Conservation (phyloP, 2,329 filamentous ascomycete genomes). For the Myriangium duriaei region DNA sequence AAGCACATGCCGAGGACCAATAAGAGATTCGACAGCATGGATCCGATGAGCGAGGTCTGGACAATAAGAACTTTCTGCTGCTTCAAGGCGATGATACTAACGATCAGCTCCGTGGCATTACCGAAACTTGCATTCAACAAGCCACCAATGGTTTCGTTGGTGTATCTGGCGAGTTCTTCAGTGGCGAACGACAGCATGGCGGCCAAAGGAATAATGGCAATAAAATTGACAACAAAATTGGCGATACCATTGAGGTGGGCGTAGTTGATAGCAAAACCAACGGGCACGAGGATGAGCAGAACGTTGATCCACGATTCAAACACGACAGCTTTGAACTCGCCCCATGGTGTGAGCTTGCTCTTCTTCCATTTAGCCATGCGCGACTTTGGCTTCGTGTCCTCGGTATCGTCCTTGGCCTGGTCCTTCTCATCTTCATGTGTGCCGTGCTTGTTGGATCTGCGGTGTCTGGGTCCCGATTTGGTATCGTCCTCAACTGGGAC, state of each 20-base stretch:
- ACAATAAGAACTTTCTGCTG: slow-evolving; percentile 71
- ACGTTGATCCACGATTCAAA: slow-evolving; percentile 82
- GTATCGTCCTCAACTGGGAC: too few species aligned
- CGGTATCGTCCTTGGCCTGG: slow-evolving; percentile 2
- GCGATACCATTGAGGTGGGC: slow-evolving; percentile 45
- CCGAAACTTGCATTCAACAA: slow-evolving; percentile 85
- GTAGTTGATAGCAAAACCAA: slow-evolving; percentile 62
- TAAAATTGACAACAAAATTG: slow-evolving; percentile 81
- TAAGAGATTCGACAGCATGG: slow-evolving; percentile 80
- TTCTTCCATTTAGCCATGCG: slow-evolving; percentile 6
- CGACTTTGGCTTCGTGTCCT: background rate
- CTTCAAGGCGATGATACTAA: slow-evolving; percentile 69
- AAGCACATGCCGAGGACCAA: slow-evolving; percentile 87
- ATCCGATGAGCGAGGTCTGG: slow-evolving; percentile 83
- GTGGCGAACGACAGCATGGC: slow-evolving; percentile 79
- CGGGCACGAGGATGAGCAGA: slow-evolving; percentile 63
- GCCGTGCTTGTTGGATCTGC: slow-evolving; percentile 1
- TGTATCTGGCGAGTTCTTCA: slow-evolving; percentile 70
- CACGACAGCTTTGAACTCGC: slow-evolving; percentile 59
- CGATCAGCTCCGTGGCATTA: slow-evolving; percentile 37
- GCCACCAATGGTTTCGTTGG: slow-evolving; percentile 75
- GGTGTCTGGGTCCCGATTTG: too few species aligned
- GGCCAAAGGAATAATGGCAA: slow-evolving; percentile 83
- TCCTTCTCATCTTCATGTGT: slow-evolving; percentile 2
- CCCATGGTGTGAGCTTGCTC: slow-evolving; percentile 11